A percentile compares a stretch with the other conserved stretches of the same genome.
Evolutionary conservation across 208 protist genomes (phyloP).

Genomic region (Leishmania lainsoni): DNA sequence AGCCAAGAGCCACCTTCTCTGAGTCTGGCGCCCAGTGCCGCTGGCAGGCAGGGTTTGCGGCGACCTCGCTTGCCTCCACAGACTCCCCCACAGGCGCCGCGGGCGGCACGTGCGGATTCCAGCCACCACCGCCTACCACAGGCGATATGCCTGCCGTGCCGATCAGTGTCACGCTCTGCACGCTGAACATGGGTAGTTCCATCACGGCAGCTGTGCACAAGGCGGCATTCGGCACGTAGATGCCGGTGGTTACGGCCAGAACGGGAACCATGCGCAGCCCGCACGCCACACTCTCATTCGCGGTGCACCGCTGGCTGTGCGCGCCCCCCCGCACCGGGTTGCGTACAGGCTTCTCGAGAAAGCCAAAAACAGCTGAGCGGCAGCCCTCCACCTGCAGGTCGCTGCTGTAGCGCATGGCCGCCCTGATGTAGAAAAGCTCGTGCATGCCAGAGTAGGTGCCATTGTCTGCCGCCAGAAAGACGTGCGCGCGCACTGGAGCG

Average conservation of each 20-base stretch:
- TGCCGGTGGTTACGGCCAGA: constrained; percentile 57
- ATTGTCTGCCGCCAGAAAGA: constrained; percentile 65
- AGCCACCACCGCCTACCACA: constrained; percentile 54
- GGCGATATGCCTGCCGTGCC: constrained; percentile 61
- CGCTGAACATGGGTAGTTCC: constrained; percentile 43
- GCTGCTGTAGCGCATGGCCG: constrained; percentile 47
- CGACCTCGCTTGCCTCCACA: constrained; percentile 20
- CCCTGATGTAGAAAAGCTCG: constrained; percentile 53
- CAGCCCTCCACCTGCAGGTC: constrained; percentile 38
- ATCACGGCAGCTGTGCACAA: constrained; percentile 52
- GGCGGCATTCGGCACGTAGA: constrained; percentile 39
- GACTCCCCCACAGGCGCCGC: constrained; percentile 2
- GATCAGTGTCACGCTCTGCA: constrained; percentile 50
- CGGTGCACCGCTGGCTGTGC: constrained; percentile 10
- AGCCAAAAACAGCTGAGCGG: constrained; percentile 45
- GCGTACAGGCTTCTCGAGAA: constrained; percentile 42
- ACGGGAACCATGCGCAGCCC: constrained; percentile 37
- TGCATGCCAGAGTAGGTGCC: constrained; percentile 58
- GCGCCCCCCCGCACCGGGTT: constrained; percentile 35
- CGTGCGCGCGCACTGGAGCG: constrained; percentile 33
- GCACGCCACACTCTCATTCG: constrained; percentile 1
- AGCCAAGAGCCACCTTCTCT: constrained; percentile 52
- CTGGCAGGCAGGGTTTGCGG: constrained; percentile 37
- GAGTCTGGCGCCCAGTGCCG: constrained; percentile 20
- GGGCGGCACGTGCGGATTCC: constrained; percentile 27